A percentile compares a stretch with the other conserved stretches of the same genome.
Evolutionary conservation across 768 basidiomycete species (phyloP).

Genomic region (Pisolithus sp.): DNA sequence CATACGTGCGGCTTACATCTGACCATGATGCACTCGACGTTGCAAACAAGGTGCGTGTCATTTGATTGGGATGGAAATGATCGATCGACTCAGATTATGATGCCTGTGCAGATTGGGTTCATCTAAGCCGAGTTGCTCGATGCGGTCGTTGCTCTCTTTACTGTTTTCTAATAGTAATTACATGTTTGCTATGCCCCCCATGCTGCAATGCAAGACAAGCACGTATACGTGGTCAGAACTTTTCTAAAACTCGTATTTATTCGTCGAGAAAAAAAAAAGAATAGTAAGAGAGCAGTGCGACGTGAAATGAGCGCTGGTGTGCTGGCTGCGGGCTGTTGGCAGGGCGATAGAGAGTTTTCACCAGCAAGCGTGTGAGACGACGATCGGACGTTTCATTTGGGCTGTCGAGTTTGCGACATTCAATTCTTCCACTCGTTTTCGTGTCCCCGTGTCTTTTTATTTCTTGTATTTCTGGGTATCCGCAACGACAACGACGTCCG

Average conservation of each 20-base stretch:
- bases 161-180: not conserved
- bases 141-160: too few species aligned
- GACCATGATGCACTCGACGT: constrained; percentile 96
- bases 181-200: constrained; percentile 3
- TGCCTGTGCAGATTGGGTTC: constrained; percentile 72
- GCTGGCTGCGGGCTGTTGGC: not conserved
- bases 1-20: constrained; percentile 91
- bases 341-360: not conserved
- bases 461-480: not conserved
- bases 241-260: too few species aligned
- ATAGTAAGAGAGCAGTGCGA: too few species aligned
- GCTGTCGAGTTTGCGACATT: constrained; percentile 5
- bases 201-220: constrained; percentile 10
- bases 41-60: constrained; percentile 78
- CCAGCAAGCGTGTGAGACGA: not conserved
- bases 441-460: not conserved
- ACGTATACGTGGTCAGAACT: not conserved
- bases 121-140: constrained; percentile 46
- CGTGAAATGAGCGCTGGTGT: too few species aligned
- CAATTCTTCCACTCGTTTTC: constrained; percentile 10
- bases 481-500: constrained; percentile 13
- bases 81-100: constrained; percentile 1
- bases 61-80: not conserved
- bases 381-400: not conserved
- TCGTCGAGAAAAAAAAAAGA: too few species aligned